A percentile compares a stretch with the other conserved stretches of the same genome.
Conservation (phyloP, 345 rosid genomes). For the Linum tenue region DNA sequence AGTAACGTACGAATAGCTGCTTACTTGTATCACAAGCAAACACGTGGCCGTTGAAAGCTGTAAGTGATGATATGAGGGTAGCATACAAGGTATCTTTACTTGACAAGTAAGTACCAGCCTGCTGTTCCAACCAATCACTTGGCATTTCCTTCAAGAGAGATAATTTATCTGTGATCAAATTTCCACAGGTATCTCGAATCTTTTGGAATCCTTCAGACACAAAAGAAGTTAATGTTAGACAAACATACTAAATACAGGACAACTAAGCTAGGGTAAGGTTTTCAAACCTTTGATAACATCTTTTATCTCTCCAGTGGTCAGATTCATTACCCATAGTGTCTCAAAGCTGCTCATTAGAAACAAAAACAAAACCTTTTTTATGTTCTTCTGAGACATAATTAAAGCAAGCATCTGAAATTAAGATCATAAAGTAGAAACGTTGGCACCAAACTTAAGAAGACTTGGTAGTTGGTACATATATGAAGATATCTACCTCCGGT, state of each 20-base stretch:
- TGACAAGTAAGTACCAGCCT: constrained; percentile 27
- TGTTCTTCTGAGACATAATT: constrained; percentile 2
- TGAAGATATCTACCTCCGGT: constrained; percentile 40
- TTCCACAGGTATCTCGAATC: constrained; percentile 43
- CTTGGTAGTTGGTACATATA: too few species aligned
- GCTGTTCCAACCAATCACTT: constrained; percentile 41
- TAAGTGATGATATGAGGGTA: constrained; percentile 48
- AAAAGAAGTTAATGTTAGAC: constrained; percentile 21
- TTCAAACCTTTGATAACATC: constrained; percentile 57
- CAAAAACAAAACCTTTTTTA: neutral
- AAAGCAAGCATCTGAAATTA: neutral
- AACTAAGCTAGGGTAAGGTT: constrained; percentile 12
- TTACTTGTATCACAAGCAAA: constrained; percentile 64
- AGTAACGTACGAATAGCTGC: neutral
- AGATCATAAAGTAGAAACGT: too few species aligned
- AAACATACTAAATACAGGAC: neutral
- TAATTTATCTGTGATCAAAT: constrained; percentile 46
- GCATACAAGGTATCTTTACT: constrained; percentile 28
- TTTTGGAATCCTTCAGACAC: constrained; percentile 40
- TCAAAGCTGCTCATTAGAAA: constrained; percentile 51
- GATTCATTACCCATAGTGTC: constrained; percentile 63
- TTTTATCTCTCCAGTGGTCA: constrained; percentile 53
- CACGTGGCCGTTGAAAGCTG: constrained; percentile 38
- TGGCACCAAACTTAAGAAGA: too few species aligned
- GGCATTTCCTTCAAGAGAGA: constrained; percentile 56